phyloP scores from a whole-genome alignment of 306 rosid species.

The Leucaena leucocephala region DNA sequence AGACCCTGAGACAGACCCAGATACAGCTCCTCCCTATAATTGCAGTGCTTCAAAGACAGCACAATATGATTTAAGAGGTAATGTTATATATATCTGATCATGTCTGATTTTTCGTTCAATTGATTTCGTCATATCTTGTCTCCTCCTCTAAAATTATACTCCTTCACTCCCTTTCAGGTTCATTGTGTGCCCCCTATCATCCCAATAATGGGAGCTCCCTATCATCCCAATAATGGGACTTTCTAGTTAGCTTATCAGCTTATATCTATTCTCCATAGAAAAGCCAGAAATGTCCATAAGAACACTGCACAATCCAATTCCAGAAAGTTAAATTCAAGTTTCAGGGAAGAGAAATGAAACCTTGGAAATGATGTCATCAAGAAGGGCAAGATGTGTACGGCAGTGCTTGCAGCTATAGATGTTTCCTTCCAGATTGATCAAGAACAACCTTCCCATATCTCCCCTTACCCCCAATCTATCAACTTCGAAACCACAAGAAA shows the following conservation, averaged over 20 bases:
- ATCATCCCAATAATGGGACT: conserved; percentile 9
- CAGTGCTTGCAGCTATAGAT: conserved; percentile 75
- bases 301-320: conserved; percentile 11
- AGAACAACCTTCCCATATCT: conserved; percentile 73
- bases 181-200: conserved; percentile 8
- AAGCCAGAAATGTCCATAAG: background rate
- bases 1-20: background rate
- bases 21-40: conserved; percentile 17
- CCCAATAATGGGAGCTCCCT: conserved; percentile 1
- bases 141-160: background rate
- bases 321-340: conserved; percentile 8
- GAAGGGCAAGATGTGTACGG: conserved; percentile 63
- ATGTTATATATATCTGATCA: background rate
- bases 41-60: conserved; percentile 11
- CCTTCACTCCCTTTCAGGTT: background rate
- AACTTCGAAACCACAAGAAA: conserved; percentile 21
- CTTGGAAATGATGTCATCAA: conserved; percentile 60
- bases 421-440: conserved; percentile 62
- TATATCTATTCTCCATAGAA: conserved; percentile 5
- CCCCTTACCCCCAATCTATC: conserved; percentile 33
- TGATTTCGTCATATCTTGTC: background rate
- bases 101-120: background rate
- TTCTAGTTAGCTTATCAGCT: background rate
- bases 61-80: background rate
- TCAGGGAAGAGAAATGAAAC: conserved; percentile 37